Evolutionary conservation across 441 rosid genomes (phyloP), one percentile per base, ranked within the genome.

Genomic region (Erodium moschatum): DNA sequence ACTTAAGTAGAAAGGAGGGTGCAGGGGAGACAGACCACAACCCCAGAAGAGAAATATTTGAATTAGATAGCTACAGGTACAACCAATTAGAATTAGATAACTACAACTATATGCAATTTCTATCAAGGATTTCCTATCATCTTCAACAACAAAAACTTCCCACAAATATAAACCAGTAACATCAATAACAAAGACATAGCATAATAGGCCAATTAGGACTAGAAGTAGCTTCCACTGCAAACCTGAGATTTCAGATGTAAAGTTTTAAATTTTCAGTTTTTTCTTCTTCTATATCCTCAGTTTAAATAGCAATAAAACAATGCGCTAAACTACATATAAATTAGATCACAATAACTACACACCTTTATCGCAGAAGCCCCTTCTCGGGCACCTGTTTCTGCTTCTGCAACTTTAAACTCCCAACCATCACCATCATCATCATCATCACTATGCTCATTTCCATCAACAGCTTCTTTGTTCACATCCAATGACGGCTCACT

Each of bases 331-430:
- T 13, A 24, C 27, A 10, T 19, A 60, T 64, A 64, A 13, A 33
- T 15, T 29, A n/a, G 5, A 64, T 29, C 20, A 64, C 2, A 64
- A 5, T 10, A 64, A 29, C 4, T 31, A 24, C 13, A 50, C 60
- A 54, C 35, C 62, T 50, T 20, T 21, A 72, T 72, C 73, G 64
- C 40, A 46, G 62, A 68, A 69, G 60, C 65, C 61, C 67, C 78
- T 10, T 73, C 72, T 69, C 66, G 67, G n/a, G 50, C 19, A 12
- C 52, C 31, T 46, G 61, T 40, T 66, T 72, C 79, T 61, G 81
- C 64, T 70, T 76, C 85, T 6, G 87, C 85, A 7, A 74, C 78
- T 71, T 76, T 82, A 76, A 86, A 87, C 54, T 84, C 87, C 89
- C 88, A 87, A 31, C 75, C 81, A 72, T 75, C 82, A 68, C 78